Evolutionary conservation across 2,329 filamentous ascomycete species (phyloP).

Genomic region (Botrytis cinerea): DNA sequence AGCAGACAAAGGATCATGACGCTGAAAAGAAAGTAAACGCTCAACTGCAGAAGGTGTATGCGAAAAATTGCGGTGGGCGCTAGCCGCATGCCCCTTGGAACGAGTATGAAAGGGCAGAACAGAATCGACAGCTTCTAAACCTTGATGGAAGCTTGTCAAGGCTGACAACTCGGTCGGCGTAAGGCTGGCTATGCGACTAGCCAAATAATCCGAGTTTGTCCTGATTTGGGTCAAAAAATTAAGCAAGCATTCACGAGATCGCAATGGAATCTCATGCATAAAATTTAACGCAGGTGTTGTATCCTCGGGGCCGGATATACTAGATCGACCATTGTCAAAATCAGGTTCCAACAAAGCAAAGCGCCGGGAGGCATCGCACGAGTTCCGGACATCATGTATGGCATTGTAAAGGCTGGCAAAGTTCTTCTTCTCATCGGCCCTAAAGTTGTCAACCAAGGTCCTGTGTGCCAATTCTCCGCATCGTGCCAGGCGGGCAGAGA

Average conservation of each 20-base stretch:
- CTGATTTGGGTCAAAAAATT: conserved; percentile 80
- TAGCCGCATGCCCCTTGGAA: conserved; percentile 48
- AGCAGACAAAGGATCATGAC: conserved; percentile 81
- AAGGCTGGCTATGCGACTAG: conserved; percentile 75
- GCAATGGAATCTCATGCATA: conserved; percentile 72
- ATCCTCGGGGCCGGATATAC: conserved; percentile 43
- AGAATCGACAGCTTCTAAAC: conserved; percentile 79
- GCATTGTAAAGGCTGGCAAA: conserved; percentile 77
- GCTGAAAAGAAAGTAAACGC: conserved; percentile 82
- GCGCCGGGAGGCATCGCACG: conserved; percentile 70
- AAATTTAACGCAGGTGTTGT: conserved; percentile 54
- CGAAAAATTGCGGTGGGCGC: conserved; percentile 49
- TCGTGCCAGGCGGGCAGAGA: conserved; percentile 72
- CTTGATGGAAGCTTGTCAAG: conserved; percentile 76
- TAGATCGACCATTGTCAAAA: conserved; percentile 55
- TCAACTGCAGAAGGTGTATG: conserved; percentile 68
- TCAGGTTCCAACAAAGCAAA: conserved; percentile 74
- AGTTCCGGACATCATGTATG: conserved; percentile 76
- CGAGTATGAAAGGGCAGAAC: conserved; percentile 69
- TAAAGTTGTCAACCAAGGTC: conserved; percentile 76
- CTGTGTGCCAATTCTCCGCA: conserved; percentile 74
- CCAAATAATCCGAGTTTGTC: conserved; percentile 85
- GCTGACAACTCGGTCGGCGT: conserved; percentile 74
- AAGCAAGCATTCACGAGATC: conserved; percentile 73
- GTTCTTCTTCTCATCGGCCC: conserved; percentile 74